A percentile compares a stretch with the other conserved stretches of the same genome.
Conservation (phyloP, 305 asterid genomes). For the Stenogyne calaminthoides region DNA sequence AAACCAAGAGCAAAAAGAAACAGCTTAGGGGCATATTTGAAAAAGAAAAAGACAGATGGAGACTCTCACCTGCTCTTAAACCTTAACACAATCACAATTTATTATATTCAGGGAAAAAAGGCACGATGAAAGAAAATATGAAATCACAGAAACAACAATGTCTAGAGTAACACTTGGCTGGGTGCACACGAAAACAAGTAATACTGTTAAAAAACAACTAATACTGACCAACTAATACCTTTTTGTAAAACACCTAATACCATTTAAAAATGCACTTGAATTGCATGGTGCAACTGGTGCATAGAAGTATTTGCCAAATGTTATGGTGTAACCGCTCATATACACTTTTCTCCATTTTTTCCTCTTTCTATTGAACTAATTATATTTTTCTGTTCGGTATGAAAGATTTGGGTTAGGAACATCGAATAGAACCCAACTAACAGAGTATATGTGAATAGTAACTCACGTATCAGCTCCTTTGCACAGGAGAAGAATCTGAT, state of each 20-base stretch:
- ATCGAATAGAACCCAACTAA: not conserved
- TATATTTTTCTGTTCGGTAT: not conserved
- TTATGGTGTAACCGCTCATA: constrained; percentile 8
- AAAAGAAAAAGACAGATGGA: not conserved
- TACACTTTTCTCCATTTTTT: not conserved
- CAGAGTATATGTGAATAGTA: constrained; percentile 10
- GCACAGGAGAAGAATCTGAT: constrained; percentile 84
- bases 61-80: constrained; percentile 1
- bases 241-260: too few species aligned
- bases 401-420: not conserved
- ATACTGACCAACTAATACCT: too few species aligned
- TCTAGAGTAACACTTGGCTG: not conserved
- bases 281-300: too few species aligned
- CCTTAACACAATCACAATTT: not conserved
- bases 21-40: not conserved
- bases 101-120: not conserved
- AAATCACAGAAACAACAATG: not conserved
- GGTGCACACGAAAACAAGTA: too few species aligned
- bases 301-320: too few species aligned
- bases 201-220: too few species aligned
- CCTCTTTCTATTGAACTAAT: not conserved
- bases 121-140: not conserved
- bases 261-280: too few species aligned
- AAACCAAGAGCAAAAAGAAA: constrained; percentile 18
- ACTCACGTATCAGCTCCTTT: constrained; percentile 96